Evolutionary conservation across 148 eudicot species (phyloP), one percentile per base, ranked within the genome.

Genomic region (Rhododendron vialii): DNA sequence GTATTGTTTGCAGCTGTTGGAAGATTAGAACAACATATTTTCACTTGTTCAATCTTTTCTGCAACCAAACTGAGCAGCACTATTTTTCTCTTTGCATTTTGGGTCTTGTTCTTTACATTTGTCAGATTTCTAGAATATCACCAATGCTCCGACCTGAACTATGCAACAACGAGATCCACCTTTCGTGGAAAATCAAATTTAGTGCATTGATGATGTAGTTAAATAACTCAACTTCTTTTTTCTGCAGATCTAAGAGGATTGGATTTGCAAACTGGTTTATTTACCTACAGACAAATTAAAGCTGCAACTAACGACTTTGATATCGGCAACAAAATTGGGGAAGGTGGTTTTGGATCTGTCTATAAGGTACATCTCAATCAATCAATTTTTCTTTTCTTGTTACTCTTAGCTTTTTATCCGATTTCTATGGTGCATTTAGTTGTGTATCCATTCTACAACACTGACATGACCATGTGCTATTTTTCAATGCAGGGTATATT

Each of bases 261-360:
- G 83, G 95, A 92, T 84, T 86, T 91, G 85, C 91, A 89, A 78
- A 90, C 90, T 84, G 98, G 98, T 45, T 81, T 90, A 65, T 94
- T 93, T 81, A 93, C 93, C 22, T 90, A 57, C 41, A 88, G 88
- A 86, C 97, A 94, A 86, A 86, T 94, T 22, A 89, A 87, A 92
- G 94, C 93, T 75, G 98, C 98, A 76, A 94, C 98, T 18, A 84
- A 91, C 84, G 88, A 91, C 84, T 94, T 94, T 57, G 89, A 88
- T 84, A 55, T 85, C 84, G 92, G 76, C 45, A 89, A 92, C 87
- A 93, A 91, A 80, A 88, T 94, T 83, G 97, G 95, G 53, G 92
- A 89, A 84, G 97, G 50, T 47, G 50, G 50, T 47, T 47, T 47
- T 9, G 50, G 50, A 47, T 47, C 50, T 9, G 50, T 47, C 50